Evolutionary conservation across 306 rosid genomes (phyloP), one percentile per base, ranked within the genome.

Genomic region (Gynostemma pentaphyllum): DNA sequence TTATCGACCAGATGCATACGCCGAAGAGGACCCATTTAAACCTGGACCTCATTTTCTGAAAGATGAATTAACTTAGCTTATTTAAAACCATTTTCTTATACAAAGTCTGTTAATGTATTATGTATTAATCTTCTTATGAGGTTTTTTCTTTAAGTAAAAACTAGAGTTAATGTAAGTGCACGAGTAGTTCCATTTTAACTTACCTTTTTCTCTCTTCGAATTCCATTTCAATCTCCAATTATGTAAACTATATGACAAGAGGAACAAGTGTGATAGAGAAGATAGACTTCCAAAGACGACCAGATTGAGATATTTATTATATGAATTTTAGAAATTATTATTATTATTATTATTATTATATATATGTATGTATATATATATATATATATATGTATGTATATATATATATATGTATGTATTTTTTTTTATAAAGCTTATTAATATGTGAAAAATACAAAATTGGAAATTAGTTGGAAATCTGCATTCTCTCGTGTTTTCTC

Each of bases 1-100:
- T 75, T 74, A 75, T 75, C 75, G 95, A 30, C 82, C 89, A 9
- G 95, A 87, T 9, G 98, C 92, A 28, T 91, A 91, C 67, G 81
- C 79, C 3, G 89, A 83, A 77, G 39, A 90, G 7, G 96, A 88
- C 68, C 89, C 86, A 41, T 87, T 62, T 74, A 83, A 82, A 74
- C 98, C 96, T 0, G 94, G 95, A 10, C 96, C 94, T 44, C 62
- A 78, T 62, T 88, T 66, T 67, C 47, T 80, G 76, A 83, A 73
- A 68, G 84, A 90, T 42, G 83, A 80, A 57, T 75, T 59, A 47
- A 75, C 88, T 13, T 80, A 24, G 5, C n/a, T 16, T 8, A 45
- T 18, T 48, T 22, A 45, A n/a, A 46, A 46, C 54, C 7, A 69
- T 29, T 56, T 68, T 34, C 32, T 24, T 26, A 51, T 28, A 21